Evolutionary conservation across 1,139 yeast species (phyloP).

Genomic region (Chernovozyma sophiae-reginae): DNA sequence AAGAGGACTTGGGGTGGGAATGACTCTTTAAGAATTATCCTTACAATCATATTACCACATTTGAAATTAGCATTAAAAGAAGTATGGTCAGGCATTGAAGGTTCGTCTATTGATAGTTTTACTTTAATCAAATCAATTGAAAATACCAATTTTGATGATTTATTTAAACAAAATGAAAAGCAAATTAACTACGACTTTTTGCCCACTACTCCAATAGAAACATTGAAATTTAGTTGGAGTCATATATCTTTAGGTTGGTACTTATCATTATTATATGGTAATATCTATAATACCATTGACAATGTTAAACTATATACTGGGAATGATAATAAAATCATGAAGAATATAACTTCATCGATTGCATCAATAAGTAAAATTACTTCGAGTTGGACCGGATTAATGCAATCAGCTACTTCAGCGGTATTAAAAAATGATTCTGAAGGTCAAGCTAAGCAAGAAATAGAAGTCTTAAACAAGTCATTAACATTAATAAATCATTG

Average conservation of each 20-base stretch:
- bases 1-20: slow-evolving; percentile 60
- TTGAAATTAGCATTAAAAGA: slow-evolving; percentile 33
- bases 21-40: slow-evolving; percentile 43
- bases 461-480: slow-evolving; percentile 23
- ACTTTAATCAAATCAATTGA: slow-evolving; percentile 41
- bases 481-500: slow-evolving; percentile 47
- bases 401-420: slow-evolving; percentile 12
- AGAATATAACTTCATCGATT: slow-evolving; percentile 37
- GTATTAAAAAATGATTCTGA: slow-evolving; percentile 1
- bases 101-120: slow-evolving; percentile 24
- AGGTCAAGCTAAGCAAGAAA: slow-evolving; percentile 5
- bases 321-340: slow-evolving; percentile 26
- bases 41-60: slow-evolving; percentile 40
- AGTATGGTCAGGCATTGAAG: slow-evolving; percentile 26
- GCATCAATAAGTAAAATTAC: slow-evolving; percentile 43
- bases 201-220: slow-evolving; percentile 40
- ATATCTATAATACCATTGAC: slow-evolving; percentile 49
- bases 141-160: slow-evolving; percentile 21
- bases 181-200: slow-evolving; percentile 31
- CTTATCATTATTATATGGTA: slow-evolving; percentile 62
- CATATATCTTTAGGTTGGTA: slow-evolving; percentile 73
- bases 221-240: slow-evolving; percentile 59
- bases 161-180: slow-evolving; percentile 17
- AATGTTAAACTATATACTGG: slow-evolving; percentile 18
- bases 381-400: slow-evolving; percentile 32